Evolutionary conservation across 179 eudicot species (phyloP), one percentile per base, ranked within the genome.

Genomic region (Gypsophila paniculata): DNA sequence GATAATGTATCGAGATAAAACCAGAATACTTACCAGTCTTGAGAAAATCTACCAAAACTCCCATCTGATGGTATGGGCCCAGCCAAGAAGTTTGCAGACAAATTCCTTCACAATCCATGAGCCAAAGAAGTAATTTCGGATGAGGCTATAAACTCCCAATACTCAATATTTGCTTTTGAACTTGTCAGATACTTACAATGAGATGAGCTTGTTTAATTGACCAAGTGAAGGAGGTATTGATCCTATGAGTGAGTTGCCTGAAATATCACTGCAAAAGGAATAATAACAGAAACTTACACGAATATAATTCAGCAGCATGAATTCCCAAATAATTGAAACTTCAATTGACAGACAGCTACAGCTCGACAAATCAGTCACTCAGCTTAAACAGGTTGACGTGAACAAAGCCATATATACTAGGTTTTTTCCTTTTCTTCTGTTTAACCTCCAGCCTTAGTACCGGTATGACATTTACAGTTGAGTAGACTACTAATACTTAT

Each of bases 41-140:
- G 83, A 17, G 69, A 63, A 76, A 94, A 91, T 75, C 86, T 88
- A 73, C 64, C 78, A 66, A 94, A 91, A 80, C 82, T 83, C 26
- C 96, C 99, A 74, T 86, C 88, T 18, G 88, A 78, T 62, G 99
- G 97, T 73, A 94, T 80, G 73, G 84, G 79, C 74, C 99, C 99
- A 54, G 80, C 82, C 81, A 94, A 80, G 79, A 91, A 94, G 81
- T 94, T 94, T 67, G 87, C 76, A 42, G 99, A 94, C 75, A 94
- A 86, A 75, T 94, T 91, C 85, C 99, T 94, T 75, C 84, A 83
- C 21, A 73, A 61, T 75, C 74, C 46, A 36, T 65, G 65, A 66
- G 34, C 53, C 46, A 58, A 72, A 18, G 51, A 52, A n/a, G 69
- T 8, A 63, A 64, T 44, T 65, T 79, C 13, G 58, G 65, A 52